Evolutionary conservation across 2,329 filamentous ascomycete genomes (phyloP).

Genomic region (Trichophyton equinum): DNA sequence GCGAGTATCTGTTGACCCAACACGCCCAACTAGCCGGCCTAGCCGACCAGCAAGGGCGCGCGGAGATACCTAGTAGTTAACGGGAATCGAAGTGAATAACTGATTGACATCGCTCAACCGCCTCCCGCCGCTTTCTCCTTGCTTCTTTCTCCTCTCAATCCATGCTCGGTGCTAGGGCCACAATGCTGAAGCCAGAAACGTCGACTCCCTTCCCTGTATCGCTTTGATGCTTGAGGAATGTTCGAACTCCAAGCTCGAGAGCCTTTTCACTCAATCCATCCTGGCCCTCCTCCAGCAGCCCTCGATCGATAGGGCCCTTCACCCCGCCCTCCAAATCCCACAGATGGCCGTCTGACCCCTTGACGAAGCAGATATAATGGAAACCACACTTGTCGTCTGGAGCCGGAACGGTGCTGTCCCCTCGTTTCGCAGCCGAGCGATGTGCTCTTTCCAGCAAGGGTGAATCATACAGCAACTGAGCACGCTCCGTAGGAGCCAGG

Average conservation of each 20-base stretch:
- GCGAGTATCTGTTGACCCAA: background rate
- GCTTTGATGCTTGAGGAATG: constrained; percentile 12
- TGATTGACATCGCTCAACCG: background rate
- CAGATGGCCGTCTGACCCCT: constrained; percentile 21
- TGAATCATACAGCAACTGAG: constrained; percentile 38
- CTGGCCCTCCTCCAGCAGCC: constrained; percentile 18
- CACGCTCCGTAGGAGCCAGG: constrained; percentile 35
- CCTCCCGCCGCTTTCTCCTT: background rate
- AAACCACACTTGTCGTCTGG: constrained; percentile 14
- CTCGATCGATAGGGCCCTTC: constrained; percentile 23
- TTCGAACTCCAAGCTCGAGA: constrained; percentile 19
- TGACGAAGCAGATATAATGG: constrained; percentile 26
- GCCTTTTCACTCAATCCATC: constrained; percentile 22
- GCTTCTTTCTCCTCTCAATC: constrained; percentile 2
- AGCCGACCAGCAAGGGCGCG: background rate
- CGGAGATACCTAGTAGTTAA: background rate
- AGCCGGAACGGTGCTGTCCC: constrained; percentile 16
- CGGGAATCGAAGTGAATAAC: background rate
- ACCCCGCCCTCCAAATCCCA: constrained; percentile 25
- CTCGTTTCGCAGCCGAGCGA: constrained; percentile 15
- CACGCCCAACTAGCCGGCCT: background rate
- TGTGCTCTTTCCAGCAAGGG: constrained; percentile 18
- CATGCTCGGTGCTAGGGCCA: constrained; percentile 9
- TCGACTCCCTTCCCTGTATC: constrained; percentile 5
- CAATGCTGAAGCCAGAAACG: constrained; percentile 11